phyloP scores from a whole-genome alignment of 2,329 filamentous ascomycete genomes.

The Arthrobotrys pseudoclavata region DNA sequence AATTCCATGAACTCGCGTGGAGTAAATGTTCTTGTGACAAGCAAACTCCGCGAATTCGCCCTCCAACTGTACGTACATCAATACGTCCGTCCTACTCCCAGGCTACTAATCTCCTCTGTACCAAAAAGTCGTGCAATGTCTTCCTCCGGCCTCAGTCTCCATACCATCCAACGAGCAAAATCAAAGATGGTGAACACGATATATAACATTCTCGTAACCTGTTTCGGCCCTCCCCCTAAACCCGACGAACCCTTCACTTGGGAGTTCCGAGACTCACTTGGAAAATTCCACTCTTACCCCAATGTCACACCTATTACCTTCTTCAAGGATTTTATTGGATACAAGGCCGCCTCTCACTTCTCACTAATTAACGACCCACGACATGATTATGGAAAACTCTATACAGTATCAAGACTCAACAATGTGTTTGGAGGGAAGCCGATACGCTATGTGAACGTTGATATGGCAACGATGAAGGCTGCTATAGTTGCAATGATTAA shows the following conservation, averaged over 20 bases:
- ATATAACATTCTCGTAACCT: slow-evolving; percentile 83
- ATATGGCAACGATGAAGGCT: slow-evolving; percentile 78
- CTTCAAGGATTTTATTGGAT: slow-evolving; percentile 71
- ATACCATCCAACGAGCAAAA: slow-evolving; percentile 72
- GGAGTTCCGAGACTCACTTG: slow-evolving; percentile 80
- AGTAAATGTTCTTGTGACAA: slow-evolving; percentile 82
- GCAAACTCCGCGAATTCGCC: slow-evolving; percentile 87
- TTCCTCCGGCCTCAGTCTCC: slow-evolving; percentile 66
- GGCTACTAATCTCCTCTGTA: not conserved
- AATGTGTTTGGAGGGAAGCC: slow-evolving; percentile 83
- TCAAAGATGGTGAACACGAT: slow-evolving; percentile 82
- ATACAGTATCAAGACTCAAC: slow-evolving; percentile 83
- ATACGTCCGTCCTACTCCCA: not conserved
- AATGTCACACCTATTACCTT: slow-evolving; percentile 78
- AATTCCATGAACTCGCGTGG: slow-evolving; percentile 79
- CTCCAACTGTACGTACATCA: slow-evolving; percentile 71
- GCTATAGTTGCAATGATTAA: slow-evolving; percentile 83
- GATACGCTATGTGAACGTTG: slow-evolving; percentile 86
- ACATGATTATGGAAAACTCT: slow-evolving; percentile 77
- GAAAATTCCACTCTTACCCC: slow-evolving; percentile 73
- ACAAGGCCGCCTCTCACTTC: slow-evolving; percentile 67
- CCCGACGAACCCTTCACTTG: slow-evolving; percentile 80
- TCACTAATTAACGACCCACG: slow-evolving; percentile 89
- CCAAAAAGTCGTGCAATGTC: slow-evolving; percentile 64
- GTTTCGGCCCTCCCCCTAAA: slow-evolving; percentile 82